These are phyloP conservation scores for Magnaporthales sp. DNA, from an alignment of 2,329 filamentous ascomycete genomes.

Conservation along the genomic window DNA sequence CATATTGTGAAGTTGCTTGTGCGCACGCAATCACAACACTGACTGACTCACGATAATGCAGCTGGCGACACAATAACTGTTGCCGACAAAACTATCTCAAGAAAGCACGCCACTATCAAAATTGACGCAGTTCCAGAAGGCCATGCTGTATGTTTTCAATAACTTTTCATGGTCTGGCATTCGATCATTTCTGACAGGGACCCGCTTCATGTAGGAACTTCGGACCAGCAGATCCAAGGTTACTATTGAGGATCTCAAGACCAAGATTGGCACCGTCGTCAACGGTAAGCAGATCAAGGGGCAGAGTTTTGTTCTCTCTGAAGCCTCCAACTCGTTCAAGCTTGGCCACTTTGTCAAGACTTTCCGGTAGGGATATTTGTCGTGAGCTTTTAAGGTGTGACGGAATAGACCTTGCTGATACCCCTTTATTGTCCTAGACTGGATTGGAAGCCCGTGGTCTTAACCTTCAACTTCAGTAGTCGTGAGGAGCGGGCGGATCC, in stretches of 20 bases:
- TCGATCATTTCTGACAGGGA: background rate
- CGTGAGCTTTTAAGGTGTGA: slow-evolving; percentile 15
- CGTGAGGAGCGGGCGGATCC: slow-evolving; percentile 62
- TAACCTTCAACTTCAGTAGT: slow-evolving; percentile 70
- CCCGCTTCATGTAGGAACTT: slow-evolving; percentile 18
- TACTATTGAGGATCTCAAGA: slow-evolving; percentile 69
- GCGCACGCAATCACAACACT: background rate
- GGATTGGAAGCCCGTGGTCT: slow-evolving; percentile 69
- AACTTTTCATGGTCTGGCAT: background rate
- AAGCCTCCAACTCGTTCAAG: slow-evolving; percentile 54
- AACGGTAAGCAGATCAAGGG: slow-evolving; percentile 65
- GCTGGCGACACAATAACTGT: slow-evolving; percentile 61
- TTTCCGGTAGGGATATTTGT: slow-evolving; percentile 29
- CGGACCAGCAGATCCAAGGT: slow-evolving; percentile 57
- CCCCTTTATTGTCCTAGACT: slow-evolving; percentile 47
- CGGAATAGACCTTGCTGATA: background rate
- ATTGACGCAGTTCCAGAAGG: slow-evolving; percentile 57
- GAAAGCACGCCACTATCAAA: slow-evolving; percentile 75
- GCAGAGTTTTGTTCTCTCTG: slow-evolving; percentile 44
- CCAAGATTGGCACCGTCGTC: slow-evolving; percentile 74
- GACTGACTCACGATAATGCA: background rate
- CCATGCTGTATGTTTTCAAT: slow-evolving; percentile 49
- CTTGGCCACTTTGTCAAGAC: slow-evolving; percentile 62
- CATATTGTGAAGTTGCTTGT: background rate
- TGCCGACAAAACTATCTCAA: slow-evolving; percentile 73